These are phyloP conservation scores for Chaetoceros muelleri DNA, from an alignment of 108 stramenopile genomes.

Conservation along the genomic window DNA sequence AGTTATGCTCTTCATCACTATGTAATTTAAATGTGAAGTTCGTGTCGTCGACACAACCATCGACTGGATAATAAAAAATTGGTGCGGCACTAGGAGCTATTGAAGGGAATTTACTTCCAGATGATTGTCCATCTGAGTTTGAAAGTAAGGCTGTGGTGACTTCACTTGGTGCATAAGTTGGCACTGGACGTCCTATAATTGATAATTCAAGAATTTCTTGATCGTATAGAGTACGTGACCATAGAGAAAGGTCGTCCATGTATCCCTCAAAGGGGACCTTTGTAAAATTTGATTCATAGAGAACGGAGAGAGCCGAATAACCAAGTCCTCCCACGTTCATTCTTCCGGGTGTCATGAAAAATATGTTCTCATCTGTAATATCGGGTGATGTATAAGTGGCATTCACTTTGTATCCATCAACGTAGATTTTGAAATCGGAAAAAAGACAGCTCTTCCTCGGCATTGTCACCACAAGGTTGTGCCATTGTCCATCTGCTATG, in stretches of 20 bases:
- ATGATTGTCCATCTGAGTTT: too few relatives aligned
- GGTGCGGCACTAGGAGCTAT: too few relatives aligned
- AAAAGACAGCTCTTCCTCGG: neutral
- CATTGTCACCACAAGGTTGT: conserved; percentile 1
- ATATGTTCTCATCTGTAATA: neutral
- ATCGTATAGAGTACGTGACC: conserved; percentile 1
- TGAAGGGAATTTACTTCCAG: too few relatives aligned
- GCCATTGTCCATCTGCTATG: conserved; percentile 5
- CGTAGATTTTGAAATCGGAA: conserved; percentile 1
- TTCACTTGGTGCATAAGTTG: too few relatives aligned
- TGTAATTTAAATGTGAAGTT: too few relatives aligned
- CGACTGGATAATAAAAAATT: too few relatives aligned
- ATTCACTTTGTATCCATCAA: neutral
- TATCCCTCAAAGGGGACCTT: conserved; percentile 1
- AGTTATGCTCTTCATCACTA: too few relatives aligned
- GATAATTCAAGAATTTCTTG: conserved; percentile 9
- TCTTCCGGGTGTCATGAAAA: neutral
- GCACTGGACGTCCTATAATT: too few relatives aligned
- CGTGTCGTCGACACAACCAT: too few relatives aligned
- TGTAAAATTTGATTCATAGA: neutral
- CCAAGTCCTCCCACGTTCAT: neutral
- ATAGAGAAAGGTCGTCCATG: conserved; percentile 1
- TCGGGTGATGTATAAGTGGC: neutral
- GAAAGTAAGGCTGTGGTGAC: too few relatives aligned
- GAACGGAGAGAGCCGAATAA: neutral